Conservation (phyloP, 1,284 basidiomycete species). For the Austroboletus niveus region DNA sequence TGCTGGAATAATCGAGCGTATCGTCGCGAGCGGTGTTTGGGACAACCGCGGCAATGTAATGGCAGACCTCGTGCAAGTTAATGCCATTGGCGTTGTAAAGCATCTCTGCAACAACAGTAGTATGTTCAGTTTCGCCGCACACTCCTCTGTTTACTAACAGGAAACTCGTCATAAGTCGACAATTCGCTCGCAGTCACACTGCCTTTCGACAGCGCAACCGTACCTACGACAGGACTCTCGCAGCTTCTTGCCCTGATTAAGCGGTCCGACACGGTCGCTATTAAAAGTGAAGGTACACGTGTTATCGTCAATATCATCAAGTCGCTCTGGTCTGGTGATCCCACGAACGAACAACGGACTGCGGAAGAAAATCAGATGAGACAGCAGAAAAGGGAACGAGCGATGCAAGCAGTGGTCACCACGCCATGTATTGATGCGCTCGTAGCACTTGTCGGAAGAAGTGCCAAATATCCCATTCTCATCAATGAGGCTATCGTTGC, state of each 20-base stretch:
- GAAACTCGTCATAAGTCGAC: constrained; percentile 46
- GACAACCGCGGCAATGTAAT: constrained; percentile 67
- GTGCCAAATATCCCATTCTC: constrained; percentile 78
- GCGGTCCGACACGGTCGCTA: constrained; percentile 78
- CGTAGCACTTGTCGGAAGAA: constrained; percentile 71
- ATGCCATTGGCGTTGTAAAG: constrained; percentile 85
- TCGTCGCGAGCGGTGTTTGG: constrained; percentile 73
- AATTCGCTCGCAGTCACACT: constrained; percentile 61
- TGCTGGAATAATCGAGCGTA: constrained; percentile 59
- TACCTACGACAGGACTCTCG: constrained; percentile 49
- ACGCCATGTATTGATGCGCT: constrained; percentile 59
- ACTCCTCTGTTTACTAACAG: constrained; percentile 6
- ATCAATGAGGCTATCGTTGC: constrained; percentile 90
- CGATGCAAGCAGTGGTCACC: constrained; percentile 54
- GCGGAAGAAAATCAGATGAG: constrained; percentile 32
- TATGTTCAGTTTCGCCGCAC: constrained; percentile 37
- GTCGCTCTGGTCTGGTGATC: constrained; percentile 61
- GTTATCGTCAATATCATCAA: constrained; percentile 83
- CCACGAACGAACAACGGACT: constrained; percentile 29
- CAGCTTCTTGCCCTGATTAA: constrained; percentile 73
- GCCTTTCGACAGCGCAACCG: constrained; percentile 33
- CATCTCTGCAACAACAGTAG: constrained; percentile 79
- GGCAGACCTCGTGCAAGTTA: constrained; percentile 83
- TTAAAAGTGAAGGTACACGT: constrained; percentile 88
- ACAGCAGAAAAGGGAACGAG: constrained; percentile 50